These are phyloP conservation scores for Camelina hispida DNA, from an alignment of 345 rosid genomes.

Conservation along the genomic window DNA sequence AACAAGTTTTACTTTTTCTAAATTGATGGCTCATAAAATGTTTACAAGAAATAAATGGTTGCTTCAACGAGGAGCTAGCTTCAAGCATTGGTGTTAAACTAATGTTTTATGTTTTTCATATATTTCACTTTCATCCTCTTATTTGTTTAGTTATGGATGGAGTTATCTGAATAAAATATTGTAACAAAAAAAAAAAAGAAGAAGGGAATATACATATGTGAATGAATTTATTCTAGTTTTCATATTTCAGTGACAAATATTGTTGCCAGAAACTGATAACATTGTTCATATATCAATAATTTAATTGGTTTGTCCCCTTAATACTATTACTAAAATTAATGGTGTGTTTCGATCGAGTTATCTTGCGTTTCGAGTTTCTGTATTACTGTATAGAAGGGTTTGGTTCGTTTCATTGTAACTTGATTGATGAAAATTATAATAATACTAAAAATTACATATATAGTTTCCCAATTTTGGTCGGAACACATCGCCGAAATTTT, in stretches of 20 bases:
- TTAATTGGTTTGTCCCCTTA: too few relatives aligned
- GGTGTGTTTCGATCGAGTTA: not conserved
- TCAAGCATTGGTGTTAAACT: slow-evolving; percentile 22
- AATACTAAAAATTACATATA: not conserved
- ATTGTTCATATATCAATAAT: not conserved
- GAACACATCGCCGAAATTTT: not conserved
- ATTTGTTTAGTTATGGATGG: slow-evolving; percentile 33
- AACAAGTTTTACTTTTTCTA: slow-evolving; percentile 13
- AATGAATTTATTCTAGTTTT: slow-evolving; percentile 24
- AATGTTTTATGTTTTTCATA: not conserved
- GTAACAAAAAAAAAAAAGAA: not conserved
- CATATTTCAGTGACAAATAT: slow-evolving; percentile 11
- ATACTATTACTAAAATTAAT: not conserved
- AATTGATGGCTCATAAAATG: slow-evolving; percentile 32
- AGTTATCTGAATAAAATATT: slow-evolving; percentile 3
- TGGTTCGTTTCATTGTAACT: not conserved
- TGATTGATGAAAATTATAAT: not conserved
- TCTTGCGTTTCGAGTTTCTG: not conserved
- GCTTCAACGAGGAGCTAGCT: slow-evolving; percentile 32
- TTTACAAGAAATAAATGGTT: slow-evolving; percentile 42
- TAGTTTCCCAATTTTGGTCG: not conserved
- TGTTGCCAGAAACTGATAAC: not conserved
- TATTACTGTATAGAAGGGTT: too few relatives aligned
- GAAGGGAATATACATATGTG: slow-evolving; percentile 4
- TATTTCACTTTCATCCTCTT: slow-evolving; percentile 25